Conservation (phyloP, 1,284 basidiomycete genomes). For the Apiotrichum mycotoxinovorans region DNA sequence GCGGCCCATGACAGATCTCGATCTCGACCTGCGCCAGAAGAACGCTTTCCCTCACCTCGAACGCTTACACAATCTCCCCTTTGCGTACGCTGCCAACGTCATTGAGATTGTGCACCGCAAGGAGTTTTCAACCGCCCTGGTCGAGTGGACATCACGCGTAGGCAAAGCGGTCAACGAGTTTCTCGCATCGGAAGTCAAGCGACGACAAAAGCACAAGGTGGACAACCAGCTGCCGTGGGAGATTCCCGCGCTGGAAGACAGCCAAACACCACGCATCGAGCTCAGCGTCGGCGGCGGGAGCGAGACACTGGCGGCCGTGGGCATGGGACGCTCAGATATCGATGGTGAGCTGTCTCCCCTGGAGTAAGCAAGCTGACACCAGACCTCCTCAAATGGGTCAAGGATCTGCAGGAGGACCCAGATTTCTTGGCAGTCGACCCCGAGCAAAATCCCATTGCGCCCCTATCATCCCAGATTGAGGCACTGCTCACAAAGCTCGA, state of each 20-base stretch:
- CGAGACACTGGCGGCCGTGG: constrained; percentile 32
- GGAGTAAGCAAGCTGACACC: constrained; percentile 10
- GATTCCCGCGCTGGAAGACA: constrained; percentile 46
- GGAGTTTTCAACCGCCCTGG: constrained; percentile 74
- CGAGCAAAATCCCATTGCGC: constrained; percentile 56
- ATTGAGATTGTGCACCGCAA: constrained; percentile 85
- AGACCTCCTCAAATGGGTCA: constrained; percentile 63
- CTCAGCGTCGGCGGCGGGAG: constrained; percentile 61
- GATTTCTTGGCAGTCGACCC: constrained; percentile 31
- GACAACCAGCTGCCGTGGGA: constrained; percentile 78
- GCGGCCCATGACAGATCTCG: constrained; percentile 60
- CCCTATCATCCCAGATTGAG: constrained; percentile 61
- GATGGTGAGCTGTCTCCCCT: constrained; percentile 56
- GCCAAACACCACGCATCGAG: constrained; percentile 60
- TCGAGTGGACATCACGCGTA: constrained; percentile 69
- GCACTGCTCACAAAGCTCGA: constrained; percentile 72
- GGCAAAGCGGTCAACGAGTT: constrained; percentile 73
- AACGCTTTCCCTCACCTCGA: constrained; percentile 86
- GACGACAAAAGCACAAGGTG: constrained; percentile 69
- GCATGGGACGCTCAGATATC: constrained; percentile 66
- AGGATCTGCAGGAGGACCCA: constrained; percentile 49
- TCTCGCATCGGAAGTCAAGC: constrained; percentile 67
- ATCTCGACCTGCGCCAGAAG: constrained; percentile 61
- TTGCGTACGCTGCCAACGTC: constrained; percentile 87
- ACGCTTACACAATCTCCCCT: constrained; percentile 81